A percentile compares a stretch with the other conserved stretches of the same genome.
Evolutionary conservation across 768 basidiomycete genomes (phyloP).

Genomic region (Crucibulum laeve): DNA sequence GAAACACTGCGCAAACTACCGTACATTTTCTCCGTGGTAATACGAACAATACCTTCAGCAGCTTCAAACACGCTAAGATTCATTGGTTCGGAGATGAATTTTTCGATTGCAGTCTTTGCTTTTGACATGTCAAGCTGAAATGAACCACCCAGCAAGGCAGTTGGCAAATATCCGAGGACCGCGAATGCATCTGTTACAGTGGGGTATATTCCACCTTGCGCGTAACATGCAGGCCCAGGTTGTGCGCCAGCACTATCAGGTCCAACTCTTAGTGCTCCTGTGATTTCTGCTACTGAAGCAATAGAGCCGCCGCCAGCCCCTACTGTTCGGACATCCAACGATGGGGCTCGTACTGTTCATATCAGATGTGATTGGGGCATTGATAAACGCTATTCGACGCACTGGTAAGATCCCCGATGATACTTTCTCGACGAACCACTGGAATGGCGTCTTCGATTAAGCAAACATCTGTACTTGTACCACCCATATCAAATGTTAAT

Average conservation of each 20-base stretch:
- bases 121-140: constrained; percentile 21
- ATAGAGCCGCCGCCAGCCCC: constrained; percentile 16
- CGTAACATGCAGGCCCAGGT: constrained; percentile 26
- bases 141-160: constrained; percentile 19
- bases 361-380: neutral
- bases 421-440: constrained; percentile 20
- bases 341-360: constrained; percentile 19
- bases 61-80: constrained; percentile 18
- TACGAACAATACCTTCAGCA: constrained; percentile 22
- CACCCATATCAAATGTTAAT: constrained; percentile 24
- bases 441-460: constrained; percentile 22
- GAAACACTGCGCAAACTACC: constrained; percentile 23
- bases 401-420: constrained; percentile 19
- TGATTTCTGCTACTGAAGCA: constrained; percentile 15
- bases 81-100: constrained; percentile 17
- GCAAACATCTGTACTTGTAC: constrained; percentile 22
- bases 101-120: constrained; percentile 15
- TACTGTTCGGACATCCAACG: constrained; percentile 19
- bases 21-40: constrained; percentile 24
- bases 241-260: constrained; percentile 23
- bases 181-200: constrained; percentile 25
- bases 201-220: constrained; percentile 19
- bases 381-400: neutral
- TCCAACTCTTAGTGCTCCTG: constrained; percentile 22
- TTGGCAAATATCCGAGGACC: constrained; percentile 22